These are phyloP conservation scores for Aspergillus udagawae DNA, from an alignment of 2,329 filamentous ascomycete species.

Conservation along the genomic window DNA sequence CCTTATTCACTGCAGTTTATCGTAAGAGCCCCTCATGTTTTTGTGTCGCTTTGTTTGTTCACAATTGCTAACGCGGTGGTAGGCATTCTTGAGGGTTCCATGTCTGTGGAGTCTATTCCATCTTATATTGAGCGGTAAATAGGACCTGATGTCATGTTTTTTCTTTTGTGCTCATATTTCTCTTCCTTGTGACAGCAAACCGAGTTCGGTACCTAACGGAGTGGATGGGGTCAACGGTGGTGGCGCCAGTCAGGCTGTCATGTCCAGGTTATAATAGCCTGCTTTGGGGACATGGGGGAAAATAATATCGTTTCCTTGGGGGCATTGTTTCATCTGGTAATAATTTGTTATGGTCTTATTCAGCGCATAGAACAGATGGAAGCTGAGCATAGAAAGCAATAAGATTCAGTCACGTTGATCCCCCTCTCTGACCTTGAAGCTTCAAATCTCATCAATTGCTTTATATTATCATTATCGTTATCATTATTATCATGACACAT, in stretches of 20 bases:
- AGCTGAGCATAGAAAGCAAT: constrained; percentile 9
- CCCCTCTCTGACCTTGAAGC: background rate
- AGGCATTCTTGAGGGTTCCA: constrained; percentile 72
- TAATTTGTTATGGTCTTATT: background rate
- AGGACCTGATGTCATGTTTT: constrained; percentile 9
- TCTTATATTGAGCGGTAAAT: constrained; percentile 54
- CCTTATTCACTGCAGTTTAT: constrained; percentile 86
- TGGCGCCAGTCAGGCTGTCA: constrained; percentile 9
- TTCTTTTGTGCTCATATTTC: constrained; percentile 4
- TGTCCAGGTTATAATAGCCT: constrained; percentile 15
- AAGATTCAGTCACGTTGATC: background rate
- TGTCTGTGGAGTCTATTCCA: constrained; percentile 77
- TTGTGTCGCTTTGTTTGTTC: constrained; percentile 7
- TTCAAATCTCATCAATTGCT: background rate
- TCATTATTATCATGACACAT: background rate
- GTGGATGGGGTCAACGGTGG: constrained; percentile 7
- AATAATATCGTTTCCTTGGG: background rate
- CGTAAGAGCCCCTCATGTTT: constrained; percentile 37
- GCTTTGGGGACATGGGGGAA: background rate
- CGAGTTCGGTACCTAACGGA: constrained; percentile 6
- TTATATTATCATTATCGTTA: background rate
- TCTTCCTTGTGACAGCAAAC: constrained; percentile 16
- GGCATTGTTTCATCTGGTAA: background rate
- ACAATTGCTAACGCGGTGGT: constrained; percentile 15
- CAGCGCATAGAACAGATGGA: background rate